Evolutionary conservation across 73 alveolate species (phyloP).

Genomic region (Tetrahymena thermophila): DNA sequence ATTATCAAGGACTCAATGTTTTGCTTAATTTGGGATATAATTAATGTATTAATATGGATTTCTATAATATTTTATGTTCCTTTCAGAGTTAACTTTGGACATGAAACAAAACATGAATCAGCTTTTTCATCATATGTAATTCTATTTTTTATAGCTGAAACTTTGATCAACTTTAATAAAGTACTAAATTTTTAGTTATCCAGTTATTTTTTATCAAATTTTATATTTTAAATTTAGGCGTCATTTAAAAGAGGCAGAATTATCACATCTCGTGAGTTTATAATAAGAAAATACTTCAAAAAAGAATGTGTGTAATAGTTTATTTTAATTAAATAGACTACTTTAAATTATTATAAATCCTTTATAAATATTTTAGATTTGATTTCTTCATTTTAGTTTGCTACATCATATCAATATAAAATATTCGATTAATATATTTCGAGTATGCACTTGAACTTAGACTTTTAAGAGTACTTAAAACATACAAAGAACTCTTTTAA

Average conservation of each 20-base stretch:
- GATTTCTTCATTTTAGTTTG: neutral
- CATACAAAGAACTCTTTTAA: neutral
- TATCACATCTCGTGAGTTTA: neutral
- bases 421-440: neutral
- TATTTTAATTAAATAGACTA: neutral
- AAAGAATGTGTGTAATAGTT: neutral
- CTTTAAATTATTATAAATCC: neutral
- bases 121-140: neutral
- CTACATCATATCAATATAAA: neutral
- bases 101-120: neutral
- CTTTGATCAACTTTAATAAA: neutral
- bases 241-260: neutral
- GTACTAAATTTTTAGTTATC: too few species aligned
- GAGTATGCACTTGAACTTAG: neutral
- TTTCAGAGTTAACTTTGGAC: neutral
- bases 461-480: neutral
- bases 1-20: neutral
- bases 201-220: too few species aligned
- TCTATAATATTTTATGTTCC: neutral
- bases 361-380: neutral
- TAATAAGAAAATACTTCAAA: neutral
- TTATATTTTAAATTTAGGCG: neutral
- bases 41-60: neutral
- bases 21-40: neutral
- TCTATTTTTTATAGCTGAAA: neutral